A percentile compares a stretch with the other conserved stretches of the same genome.
These are phyloP conservation scores for Hemileccinum impolitum DNA, from an alignment of 768 basidiomycete genomes.

Conservation along the genomic window DNA sequence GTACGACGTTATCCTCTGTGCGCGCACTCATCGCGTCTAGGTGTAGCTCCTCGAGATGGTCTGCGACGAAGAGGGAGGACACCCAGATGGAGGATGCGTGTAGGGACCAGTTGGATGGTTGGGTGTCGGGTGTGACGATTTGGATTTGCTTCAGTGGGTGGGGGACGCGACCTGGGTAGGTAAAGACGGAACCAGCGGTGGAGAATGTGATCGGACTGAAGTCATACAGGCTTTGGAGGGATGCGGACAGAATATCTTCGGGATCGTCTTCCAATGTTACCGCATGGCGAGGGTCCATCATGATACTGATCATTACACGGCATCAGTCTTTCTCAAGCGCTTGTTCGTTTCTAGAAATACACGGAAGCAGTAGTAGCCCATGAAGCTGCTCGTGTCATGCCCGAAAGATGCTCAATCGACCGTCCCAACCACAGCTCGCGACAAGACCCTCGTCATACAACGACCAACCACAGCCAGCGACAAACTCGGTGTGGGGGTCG, in stretches of 20 bases:
- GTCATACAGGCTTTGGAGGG: slow-evolving; percentile 60
- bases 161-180: slow-evolving; percentile 34
- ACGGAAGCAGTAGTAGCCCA: not conserved
- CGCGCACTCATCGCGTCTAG: slow-evolving; percentile 28
- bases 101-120: slow-evolving; percentile 65
- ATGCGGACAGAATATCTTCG: slow-evolving; percentile 67
- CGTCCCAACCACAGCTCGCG: slow-evolving; percentile 93
- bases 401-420: slow-evolving; percentile 74
- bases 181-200: slow-evolving; percentile 51
- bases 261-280: slow-evolving; percentile 33
- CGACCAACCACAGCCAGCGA: slow-evolving; percentile 90
- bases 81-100: slow-evolving; percentile 80
- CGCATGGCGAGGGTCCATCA: not conserved
- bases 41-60: slow-evolving; percentile 51
- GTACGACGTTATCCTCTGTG: slow-evolving; percentile 17
- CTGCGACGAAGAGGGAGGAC: slow-evolving; percentile 62
- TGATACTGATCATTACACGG: not conserved
- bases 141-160: slow-evolving; percentile 32
- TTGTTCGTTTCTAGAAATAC: not conserved
- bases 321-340: not conserved
- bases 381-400: slow-evolving; percentile 27
- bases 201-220: slow-evolving; percentile 59
- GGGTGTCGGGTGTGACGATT: slow-evolving; percentile 61
- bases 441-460: slow-evolving; percentile 83
- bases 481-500: slow-evolving; percentile 92